Evolutionary conservation across 495 filamentous ascomycete species (phyloP).

Genomic region (Neurospora hispaniola): DNA sequence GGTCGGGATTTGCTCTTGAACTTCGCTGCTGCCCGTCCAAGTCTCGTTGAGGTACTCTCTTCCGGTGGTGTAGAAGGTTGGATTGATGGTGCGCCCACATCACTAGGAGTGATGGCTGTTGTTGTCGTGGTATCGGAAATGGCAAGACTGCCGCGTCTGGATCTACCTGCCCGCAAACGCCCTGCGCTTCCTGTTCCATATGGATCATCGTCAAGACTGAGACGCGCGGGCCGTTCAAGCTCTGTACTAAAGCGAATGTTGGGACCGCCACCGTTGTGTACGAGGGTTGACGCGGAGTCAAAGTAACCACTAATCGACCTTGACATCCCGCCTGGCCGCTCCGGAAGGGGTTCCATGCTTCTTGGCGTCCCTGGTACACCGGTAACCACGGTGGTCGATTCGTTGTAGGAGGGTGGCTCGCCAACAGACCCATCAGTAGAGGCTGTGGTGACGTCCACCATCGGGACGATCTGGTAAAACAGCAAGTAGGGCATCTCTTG

Average conservation of each 20-base stretch:
- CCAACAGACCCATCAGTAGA: slow-evolving; percentile 40
- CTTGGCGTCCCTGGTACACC: slow-evolving; percentile 10
- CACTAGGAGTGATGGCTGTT: slow-evolving; percentile 21
- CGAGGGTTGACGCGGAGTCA: slow-evolving; percentile 23
- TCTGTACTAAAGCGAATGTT: slow-evolving; percentile 34
- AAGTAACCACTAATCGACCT: slow-evolving; percentile 33
- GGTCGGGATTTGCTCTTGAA: slow-evolving; percentile 53
- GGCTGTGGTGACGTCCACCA: slow-evolving; percentile 54
- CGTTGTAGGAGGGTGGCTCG: slow-evolving; percentile 47
- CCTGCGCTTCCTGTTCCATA: slow-evolving; percentile 16
- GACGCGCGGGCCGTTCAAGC: slow-evolving; percentile 21
- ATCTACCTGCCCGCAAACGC: slow-evolving; percentile 15
- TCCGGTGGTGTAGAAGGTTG: slow-evolving; percentile 39
- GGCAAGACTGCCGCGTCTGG: slow-evolving; percentile 37
- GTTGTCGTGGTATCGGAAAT: slow-evolving; percentile 34
- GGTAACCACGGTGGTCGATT: slow-evolving; percentile 18
- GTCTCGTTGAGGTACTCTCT: slow-evolving; percentile 35
- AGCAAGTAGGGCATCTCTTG: slow-evolving; percentile 89
- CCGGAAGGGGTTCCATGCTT: slow-evolving; percentile 5
- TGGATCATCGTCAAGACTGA: slow-evolving; percentile 28
- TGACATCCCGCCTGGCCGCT: slow-evolving; percentile 15
- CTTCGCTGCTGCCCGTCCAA: slow-evolving; percentile 51
- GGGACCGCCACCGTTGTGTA: slow-evolving; percentile 8
- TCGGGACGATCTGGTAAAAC: slow-evolving; percentile 89
- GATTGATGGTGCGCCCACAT: slow-evolving; percentile 16